Evolutionary conservation across 2,329 filamentous ascomycete genomes (phyloP).

Genomic region (Cyphellophora europaea): DNA sequence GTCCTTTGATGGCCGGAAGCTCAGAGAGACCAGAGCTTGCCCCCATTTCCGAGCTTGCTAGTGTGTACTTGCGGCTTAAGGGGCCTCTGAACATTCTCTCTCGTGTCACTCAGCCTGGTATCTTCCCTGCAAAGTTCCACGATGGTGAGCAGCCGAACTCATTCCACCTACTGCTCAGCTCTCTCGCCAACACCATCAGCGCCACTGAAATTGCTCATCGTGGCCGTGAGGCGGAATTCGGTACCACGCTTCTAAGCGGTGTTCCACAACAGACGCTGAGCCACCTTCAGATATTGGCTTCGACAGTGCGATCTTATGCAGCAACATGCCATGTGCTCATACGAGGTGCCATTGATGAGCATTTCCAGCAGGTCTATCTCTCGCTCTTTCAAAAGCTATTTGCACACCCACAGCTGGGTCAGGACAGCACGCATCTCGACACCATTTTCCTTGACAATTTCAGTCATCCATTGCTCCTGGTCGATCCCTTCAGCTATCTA

Average conservation of each 20-base stretch:
- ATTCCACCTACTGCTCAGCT: conserved; percentile 12
- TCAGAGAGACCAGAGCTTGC: conserved; percentile 8
- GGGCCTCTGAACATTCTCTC: conserved; percentile 11
- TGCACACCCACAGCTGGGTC: neutral
- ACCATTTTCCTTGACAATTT: conserved; percentile 28
- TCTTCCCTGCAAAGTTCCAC: neutral
- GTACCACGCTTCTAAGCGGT: conserved; percentile 69
- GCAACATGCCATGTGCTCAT: conserved; percentile 58
- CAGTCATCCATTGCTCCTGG: conserved; percentile 52
- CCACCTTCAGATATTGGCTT: conserved; percentile 77
- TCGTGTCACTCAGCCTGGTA: conserved; percentile 4
- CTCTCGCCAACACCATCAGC: conserved; percentile 57
- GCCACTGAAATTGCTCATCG: conserved; percentile 87
- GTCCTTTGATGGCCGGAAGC: neutral
- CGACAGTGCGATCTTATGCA: conserved; percentile 79
- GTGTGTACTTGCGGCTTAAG: conserved; percentile 21
- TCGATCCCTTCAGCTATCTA: conserved; percentile 39
- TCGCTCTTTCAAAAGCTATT: neutral
- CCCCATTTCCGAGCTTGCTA: conserved; percentile 16
- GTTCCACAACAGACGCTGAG: conserved; percentile 77
- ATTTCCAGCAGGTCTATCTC: conserved; percentile 58
- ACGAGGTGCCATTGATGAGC: conserved; percentile 57
- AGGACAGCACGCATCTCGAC: neutral
- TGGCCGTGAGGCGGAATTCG: conserved; percentile 64
- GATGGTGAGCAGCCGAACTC: conserved; percentile 5